Evolutionary conservation across 805 yeast species (phyloP).

Genomic region (Metschnikowia corniflorae): DNA sequence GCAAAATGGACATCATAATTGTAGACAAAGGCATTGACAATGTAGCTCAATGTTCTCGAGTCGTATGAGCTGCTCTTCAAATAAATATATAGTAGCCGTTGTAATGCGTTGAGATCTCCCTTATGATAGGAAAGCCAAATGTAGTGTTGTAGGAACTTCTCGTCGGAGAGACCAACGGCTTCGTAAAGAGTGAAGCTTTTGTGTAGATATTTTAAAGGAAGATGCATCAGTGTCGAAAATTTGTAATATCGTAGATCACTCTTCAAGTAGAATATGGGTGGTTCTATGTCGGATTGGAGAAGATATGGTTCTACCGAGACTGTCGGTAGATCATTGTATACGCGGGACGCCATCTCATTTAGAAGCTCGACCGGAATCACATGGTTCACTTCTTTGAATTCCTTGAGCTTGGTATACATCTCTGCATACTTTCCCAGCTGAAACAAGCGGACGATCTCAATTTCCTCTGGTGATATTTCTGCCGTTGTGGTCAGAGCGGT

Average conservation of each 20-base stretch:
- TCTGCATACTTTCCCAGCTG: slow-evolving; percentile 9
- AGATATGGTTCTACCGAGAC: slow-evolving; percentile 11
- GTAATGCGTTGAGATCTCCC: slow-evolving; percentile 27
- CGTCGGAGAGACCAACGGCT: slow-evolving; percentile 8
- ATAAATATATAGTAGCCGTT: slow-evolving; percentile 21
- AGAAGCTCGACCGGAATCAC: slow-evolving; percentile 10
- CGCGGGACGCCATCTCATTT: slow-evolving; percentile 14
- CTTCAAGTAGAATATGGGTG: slow-evolving; percentile 12
- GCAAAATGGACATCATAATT: slow-evolving; percentile 34
- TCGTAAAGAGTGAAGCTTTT: slow-evolving; percentile 21
- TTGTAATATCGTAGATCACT: slow-evolving; percentile 10
- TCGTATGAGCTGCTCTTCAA: slow-evolving; percentile 20
- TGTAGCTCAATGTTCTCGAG: slow-evolving; percentile 26
- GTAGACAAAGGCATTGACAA: slow-evolving; percentile 27
- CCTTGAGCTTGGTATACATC: slow-evolving; percentile 11
- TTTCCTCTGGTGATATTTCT: slow-evolving; percentile 10
- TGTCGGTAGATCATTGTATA: slow-evolving; percentile 13
- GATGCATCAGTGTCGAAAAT: slow-evolving; percentile 10
- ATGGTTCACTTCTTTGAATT: slow-evolving; percentile 7
- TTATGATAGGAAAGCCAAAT: slow-evolving; percentile 37
- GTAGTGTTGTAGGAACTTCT: slow-evolving; percentile 23
- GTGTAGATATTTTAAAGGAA: slow-evolving; percentile 23
- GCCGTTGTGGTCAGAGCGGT: too few relatives aligned
- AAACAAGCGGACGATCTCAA: slow-evolving; percentile 14
- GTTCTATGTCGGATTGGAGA: slow-evolving; percentile 12